Evolutionary conservation across 441 rosid species (phyloP), one percentile per base, ranked within the genome.

Genomic region (Jatropha podagrica): DNA sequence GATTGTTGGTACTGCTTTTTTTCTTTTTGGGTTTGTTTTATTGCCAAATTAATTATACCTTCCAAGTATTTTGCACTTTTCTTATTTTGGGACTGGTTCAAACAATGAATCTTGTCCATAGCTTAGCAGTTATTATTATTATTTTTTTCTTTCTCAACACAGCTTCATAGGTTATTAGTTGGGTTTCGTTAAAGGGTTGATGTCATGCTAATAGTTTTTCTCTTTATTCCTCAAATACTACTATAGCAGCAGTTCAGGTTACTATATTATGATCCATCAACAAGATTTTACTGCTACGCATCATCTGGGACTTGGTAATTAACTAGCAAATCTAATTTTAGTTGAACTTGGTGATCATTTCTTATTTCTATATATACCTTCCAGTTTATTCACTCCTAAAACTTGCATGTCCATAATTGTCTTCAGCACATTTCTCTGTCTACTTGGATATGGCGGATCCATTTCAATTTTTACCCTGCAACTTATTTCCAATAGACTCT

Each of bases 241-340:
- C 81, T 91, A 92, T 85, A 96, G 93, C 85, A 88, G 96, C 88
- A 90, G 86, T 77, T 81, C 83, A 85, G 99, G 98, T 49, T 94
- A 94, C 83, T 92, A 90, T 23, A 23, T 72, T 96, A 90, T 65
- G 99, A 96, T 69, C 86, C 98, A 60, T 85, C 91, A 42, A 90
- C 96, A 2, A 88, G 94, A 77, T 82, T 94, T 18, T 90, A 89
- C 82, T 90, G 95, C 83, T 87, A 85, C 2, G 99, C 97, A 70
- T 77, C 91, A 74, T 84, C 98, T 61, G 94, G 97, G 46, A 89
- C 88, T 83, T 96, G 99, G 98, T 96, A 93, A 75, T 60, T 37
- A 42, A 52, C 65, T 63, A 60, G 56, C 54, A 32, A 18, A 23
- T 2, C 27, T 74, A 60, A 77, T 64, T 63, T 70, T 37, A 69